phyloP scores from a whole-genome alignment of 1,139 yeast genomes.

The Scheffersomyces illinoinensis region DNA sequence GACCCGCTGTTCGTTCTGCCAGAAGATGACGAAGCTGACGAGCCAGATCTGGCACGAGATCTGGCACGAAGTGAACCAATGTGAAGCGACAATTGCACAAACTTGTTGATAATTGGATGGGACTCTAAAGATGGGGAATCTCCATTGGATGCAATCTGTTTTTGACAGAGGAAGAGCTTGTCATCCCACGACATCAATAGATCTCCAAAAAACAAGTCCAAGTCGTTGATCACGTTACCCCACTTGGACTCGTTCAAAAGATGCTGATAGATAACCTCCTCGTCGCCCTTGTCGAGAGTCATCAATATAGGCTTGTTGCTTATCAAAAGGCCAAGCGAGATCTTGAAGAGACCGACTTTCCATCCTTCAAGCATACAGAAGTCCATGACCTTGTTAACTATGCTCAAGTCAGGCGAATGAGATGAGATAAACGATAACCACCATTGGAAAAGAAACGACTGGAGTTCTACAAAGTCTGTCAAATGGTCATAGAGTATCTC shows the following conservation, averaged over 20 bases:
- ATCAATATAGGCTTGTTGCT: conserved; percentile 54
- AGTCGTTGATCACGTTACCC: conserved; percentile 52
- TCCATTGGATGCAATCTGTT: not conserved
- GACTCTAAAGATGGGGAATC: not conserved
- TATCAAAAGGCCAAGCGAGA: conserved; percentile 56
- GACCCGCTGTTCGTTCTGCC: conserved; percentile 7
- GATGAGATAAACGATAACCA: conserved; percentile 65
- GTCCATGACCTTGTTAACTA: conserved; percentile 57
- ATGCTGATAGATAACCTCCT: conserved; percentile 63
- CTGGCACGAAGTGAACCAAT: conserved; percentile 6
- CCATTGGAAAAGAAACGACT: conserved; percentile 62
- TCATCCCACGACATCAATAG: conserved; percentile 40
- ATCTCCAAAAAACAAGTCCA: conserved; percentile 45
- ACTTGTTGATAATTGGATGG: conserved; percentile 6
- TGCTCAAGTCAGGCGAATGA: conserved; percentile 55
- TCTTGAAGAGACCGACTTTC: conserved; percentile 60
- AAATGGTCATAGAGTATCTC: conserved; percentile 50
- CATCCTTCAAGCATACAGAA: conserved; percentile 64
- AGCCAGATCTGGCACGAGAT: not conserved
- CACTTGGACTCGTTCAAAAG: conserved; percentile 57
- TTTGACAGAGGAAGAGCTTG: conserved; percentile 19
- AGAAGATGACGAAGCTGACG: conserved; percentile 9
- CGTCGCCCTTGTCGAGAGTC: conserved; percentile 50
- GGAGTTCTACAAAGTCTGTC: conserved; percentile 37
- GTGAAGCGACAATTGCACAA: conserved; percentile 15